Percentiles rank a stretch among this genome's conserved stretches.
Evolutionary conservation across 139 green algal species (phyloP).

Genomic region (Nannochloris sp.): DNA sequence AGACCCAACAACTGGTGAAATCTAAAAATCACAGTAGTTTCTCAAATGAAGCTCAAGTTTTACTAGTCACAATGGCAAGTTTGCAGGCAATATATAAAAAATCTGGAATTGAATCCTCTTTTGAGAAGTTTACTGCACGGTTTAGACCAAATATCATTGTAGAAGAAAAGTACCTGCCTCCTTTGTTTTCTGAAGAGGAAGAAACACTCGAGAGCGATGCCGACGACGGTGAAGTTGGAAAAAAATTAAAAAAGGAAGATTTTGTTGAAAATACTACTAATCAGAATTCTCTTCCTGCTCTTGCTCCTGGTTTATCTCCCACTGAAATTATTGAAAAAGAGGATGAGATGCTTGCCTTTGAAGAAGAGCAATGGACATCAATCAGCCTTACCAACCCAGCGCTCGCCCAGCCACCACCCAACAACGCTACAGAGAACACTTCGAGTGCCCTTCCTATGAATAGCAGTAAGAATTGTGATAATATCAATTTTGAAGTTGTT

Average conservation of each 20-base stretch:
- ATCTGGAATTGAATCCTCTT: neutral
- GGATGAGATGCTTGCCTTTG: neutral
- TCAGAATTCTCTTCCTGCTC: neutral
- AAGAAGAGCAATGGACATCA: neutral
- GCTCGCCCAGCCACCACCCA: too few relatives aligned
- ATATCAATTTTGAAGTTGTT: slow-evolving; percentile 12
- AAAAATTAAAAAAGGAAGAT: slow-evolving; percentile 57
- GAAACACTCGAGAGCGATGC: too few relatives aligned
- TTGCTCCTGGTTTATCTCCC: too few relatives aligned
- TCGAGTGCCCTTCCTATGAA: too few relatives aligned
- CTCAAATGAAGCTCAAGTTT: slow-evolving; percentile 78
- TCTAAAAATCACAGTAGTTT: too few relatives aligned
- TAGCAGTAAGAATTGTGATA: too few relatives aligned
- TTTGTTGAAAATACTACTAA: slow-evolving; percentile 36
- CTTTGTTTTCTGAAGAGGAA: too few relatives aligned
- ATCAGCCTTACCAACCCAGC: too few relatives aligned
- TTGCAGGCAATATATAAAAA: slow-evolving; percentile 42
- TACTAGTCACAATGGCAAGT: slow-evolving; percentile 54
- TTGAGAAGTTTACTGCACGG: neutral
- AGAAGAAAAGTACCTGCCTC: too few relatives aligned
- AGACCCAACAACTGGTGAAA: too few relatives aligned
- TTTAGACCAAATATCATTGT: slow-evolving; percentile 75
- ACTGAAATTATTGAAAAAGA: too few relatives aligned
- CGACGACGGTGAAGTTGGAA: slow-evolving; percentile 7
- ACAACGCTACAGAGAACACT: too few relatives aligned